Percentiles rank a stretch among this genome's conserved stretches.
Conservation (phyloP, 1,139 yeast genomes). For the Blastobotrys proliferans region DNA sequence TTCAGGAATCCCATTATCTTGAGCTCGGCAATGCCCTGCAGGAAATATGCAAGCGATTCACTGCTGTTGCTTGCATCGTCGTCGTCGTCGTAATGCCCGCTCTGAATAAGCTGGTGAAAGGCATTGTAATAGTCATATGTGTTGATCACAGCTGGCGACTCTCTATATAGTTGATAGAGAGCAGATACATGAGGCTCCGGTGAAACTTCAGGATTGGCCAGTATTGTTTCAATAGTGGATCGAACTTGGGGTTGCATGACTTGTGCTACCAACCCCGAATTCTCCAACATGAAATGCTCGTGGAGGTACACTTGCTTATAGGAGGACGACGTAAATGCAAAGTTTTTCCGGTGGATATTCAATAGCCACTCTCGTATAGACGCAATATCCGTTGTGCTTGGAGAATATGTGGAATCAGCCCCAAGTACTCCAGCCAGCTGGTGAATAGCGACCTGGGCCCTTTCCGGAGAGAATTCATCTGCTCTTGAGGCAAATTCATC, state of each 20-base stretch:
- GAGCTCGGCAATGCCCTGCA: slow-evolving; percentile 55
- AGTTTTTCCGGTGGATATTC: no score
- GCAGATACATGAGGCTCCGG: slow-evolving; percentile 52
- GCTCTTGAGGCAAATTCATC: slow-evolving; percentile 7
- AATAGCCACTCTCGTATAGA: slow-evolving; percentile 2
- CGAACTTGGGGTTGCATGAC: slow-evolving; percentile 41
- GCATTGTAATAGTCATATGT: slow-evolving; percentile 74
- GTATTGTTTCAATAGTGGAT: slow-evolving; percentile 35
- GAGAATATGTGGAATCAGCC: background rate
- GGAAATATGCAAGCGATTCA: slow-evolving; percentile 50
- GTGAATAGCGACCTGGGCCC: background rate
- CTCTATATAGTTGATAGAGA: slow-evolving; percentile 68
- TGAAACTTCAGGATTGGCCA: slow-evolving; percentile 37
- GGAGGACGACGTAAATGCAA: no score
- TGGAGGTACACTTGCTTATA: slow-evolving; percentile 21
- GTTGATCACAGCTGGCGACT: slow-evolving; percentile 71
- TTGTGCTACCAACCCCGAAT: slow-evolving; percentile 26
- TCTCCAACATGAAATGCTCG: slow-evolving; percentile 28
- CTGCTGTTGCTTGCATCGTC: slow-evolving; percentile 34
- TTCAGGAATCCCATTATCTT: slow-evolving; percentile 51
- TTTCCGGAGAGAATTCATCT: slow-evolving; percentile 6
- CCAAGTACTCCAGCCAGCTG: background rate
- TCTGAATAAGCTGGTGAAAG: slow-evolving; percentile 57
- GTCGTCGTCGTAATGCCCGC: no score
- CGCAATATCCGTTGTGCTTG: background rate